Percentiles rank a stretch among this genome's conserved stretches.
Conservation (phyloP, 106 monocot species). For the Phalaenopsis equestris region DNA sequence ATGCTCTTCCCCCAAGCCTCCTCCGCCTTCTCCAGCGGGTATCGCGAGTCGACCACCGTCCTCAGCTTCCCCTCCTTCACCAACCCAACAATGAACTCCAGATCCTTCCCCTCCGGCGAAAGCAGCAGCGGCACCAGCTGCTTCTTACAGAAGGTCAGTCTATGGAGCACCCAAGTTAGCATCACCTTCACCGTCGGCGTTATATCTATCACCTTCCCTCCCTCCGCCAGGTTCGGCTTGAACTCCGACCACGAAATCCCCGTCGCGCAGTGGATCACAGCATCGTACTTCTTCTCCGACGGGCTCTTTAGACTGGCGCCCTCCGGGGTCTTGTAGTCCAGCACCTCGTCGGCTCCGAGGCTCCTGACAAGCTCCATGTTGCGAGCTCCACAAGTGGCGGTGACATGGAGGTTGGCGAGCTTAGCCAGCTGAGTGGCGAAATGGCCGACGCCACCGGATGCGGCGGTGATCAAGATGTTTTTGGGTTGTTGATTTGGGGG, state of each 20-base stretch:
- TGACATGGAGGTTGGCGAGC: constrained; percentile 23
- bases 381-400: constrained; percentile 41
- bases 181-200: constrained; percentile 5
- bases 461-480: constrained; percentile 45
- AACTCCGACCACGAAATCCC: constrained; percentile 23
- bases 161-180: constrained; percentile 3
- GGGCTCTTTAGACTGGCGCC: constrained; percentile 32
- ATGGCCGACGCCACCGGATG: constrained; percentile 45
- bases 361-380: constrained; percentile 26
- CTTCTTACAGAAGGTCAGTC: constrained; percentile 25
- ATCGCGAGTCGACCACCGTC: constrained; percentile 33
- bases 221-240: constrained; percentile 16
- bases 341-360: constrained; percentile 41
- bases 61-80: constrained; percentile 38
- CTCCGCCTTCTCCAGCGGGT: constrained; percentile 19
- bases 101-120: constrained; percentile 16
- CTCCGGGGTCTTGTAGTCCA: constrained; percentile 41
- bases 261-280: constrained; percentile 27
- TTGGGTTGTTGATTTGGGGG: background rate
- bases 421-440: constrained; percentile 43
- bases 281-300: constrained; percentile 26
- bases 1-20: constrained; percentile 40
- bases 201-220: constrained; percentile 25
- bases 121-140: constrained; percentile 13
- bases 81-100: constrained; percentile 24